Evolutionary conservation across 1,284 basidiomycete species (phyloP), one percentile per base, ranked within the genome.

Genomic region (Ganoderma multipileum): DNA sequence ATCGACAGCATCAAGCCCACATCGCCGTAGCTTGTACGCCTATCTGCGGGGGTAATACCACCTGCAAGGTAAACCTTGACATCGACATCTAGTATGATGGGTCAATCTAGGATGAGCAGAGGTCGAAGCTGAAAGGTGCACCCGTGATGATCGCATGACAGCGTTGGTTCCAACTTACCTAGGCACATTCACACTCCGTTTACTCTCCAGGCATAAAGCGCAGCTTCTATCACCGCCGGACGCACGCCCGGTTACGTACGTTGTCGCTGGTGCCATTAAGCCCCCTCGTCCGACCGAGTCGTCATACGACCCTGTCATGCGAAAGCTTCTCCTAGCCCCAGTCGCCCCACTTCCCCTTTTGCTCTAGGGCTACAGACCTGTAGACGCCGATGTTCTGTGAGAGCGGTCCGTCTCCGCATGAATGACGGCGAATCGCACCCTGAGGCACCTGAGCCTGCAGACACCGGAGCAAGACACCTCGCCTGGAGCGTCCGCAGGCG

Each of bases 391-490:
- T 26, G n/a, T 41, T 23, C 58, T n/a, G 4, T 39, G 36, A n/a
- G 38, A 39, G 23, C 58, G 23, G 58, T 16, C 38, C 38, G 23
- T 42, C 23, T 11, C 39, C 14, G 7, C 9, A 30, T n/a, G 18
- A 39, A 60, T 41, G 14, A 14, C 58, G 58, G 33, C 23, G 14
- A 41, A 41, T n/a, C n/a, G 38, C n/a, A 41, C 36, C 8, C 58
- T 60, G 58, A 41, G 38, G 58, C 58, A 60, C 58, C 36, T 60
- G n/a, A 16, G 38, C 38, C 36, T 42, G 58, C 58, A 60, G 58
- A 60, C 58, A 18, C 58, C 38, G 33, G 38, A 60, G 36, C 36
- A 60, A 23, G 23, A 4, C n/a, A 39, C 58, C n/a, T 60, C 58
- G 38, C 58, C 39, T 41, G 38, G 38, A 41, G 14, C 38, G 23